Base-by-base conservation (phyloP, 345 rosid species). In the Rhizophora mangle region DNA sequence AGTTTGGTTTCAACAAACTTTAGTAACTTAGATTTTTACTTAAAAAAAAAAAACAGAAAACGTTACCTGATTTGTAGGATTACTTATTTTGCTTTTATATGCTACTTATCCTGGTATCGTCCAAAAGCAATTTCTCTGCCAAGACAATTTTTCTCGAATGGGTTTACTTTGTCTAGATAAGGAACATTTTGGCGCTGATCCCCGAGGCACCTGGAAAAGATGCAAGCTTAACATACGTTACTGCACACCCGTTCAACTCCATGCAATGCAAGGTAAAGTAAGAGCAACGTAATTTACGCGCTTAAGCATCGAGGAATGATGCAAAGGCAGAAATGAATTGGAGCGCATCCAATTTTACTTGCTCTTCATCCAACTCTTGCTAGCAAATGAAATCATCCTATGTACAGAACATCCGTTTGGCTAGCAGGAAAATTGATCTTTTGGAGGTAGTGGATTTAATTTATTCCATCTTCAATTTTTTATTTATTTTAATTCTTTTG, bases 121-220 rank as follows among this genome's bases (percentile, higher is more conserved):
- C 49, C 19, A 43, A 43, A 43, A 43, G 49, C 6, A 13, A 7
- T 30, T 6, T 47, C 13, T 61, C 52, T 55, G 49, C 54, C 19
- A 53, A 19, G 56, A 58, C 4, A 3, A 55, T 66, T 36, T 67
- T 56, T 37, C 27, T 55, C 61, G 13, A 8, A 47, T 53, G 21
- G 62, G 15, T 59, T 60, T 7, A 31, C 24, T 30, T 32, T 43
- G 16, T 34, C 62, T 81, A 95, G 99, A 85, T 95, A 71, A 85
- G 81, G 82, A 90, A 90, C 74, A 86, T 86, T 68, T 77, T 95
- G 81, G 98, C 94, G 93, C 96, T 29, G 98, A 92, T 85, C 98
- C 91, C 11, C 79, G 64, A 53, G 98, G 99, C 37, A 47, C 74
- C 67, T 95, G 99, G 99, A 86, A 76, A 34, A 76, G 80, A 80